Percentiles rank a stretch among this genome's conserved stretches.
Evolutionary conservation across 2,329 filamentous ascomycete species (phyloP).

Genomic region (Westerdykella sp.): DNA sequence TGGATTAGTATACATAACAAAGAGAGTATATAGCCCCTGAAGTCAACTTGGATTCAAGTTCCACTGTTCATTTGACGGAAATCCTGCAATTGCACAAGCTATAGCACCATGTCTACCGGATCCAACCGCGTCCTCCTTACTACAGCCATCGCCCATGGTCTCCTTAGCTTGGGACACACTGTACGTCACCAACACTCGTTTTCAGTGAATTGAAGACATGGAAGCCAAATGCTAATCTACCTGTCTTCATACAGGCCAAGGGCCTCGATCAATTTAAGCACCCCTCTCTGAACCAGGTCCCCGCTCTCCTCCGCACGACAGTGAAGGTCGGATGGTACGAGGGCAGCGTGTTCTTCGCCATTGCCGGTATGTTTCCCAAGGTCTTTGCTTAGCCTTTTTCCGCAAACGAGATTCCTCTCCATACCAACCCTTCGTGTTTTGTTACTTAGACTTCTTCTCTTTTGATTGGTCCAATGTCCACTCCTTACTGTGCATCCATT

Average conservation of each 20-base stretch:
- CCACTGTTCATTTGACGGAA: background rate
- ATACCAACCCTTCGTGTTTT: background rate
- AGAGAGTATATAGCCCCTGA: background rate
- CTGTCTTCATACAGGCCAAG: conserved; percentile 16
- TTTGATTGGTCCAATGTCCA: no score
- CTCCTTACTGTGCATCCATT: no score
- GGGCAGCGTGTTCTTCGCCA: conserved; percentile 31
- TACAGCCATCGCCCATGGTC: conserved; percentile 20
- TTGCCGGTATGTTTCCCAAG: conserved; percentile 20
- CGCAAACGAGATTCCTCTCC: background rate
- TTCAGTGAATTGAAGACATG: background rate
- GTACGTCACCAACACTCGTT: conserved; percentile 11
- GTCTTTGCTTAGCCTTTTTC: background rate
- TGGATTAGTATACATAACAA: background rate
- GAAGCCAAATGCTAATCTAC: background rate
- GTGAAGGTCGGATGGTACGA: conserved; percentile 35
- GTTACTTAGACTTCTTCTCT: no score
- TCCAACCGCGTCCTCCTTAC: conserved; percentile 24
- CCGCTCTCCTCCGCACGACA: conserved; percentile 21
- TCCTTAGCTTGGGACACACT: conserved; percentile 31
- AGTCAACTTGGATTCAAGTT: no score
- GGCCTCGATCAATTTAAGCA: conserved; percentile 33
- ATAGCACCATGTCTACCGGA: no score
- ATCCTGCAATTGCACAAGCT: background rate
- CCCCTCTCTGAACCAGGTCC: conserved; percentile 24